phyloP scores from a whole-genome alignment of 2,329 filamentous ascomycete species.

The Penicillium oxalicum region DNA sequence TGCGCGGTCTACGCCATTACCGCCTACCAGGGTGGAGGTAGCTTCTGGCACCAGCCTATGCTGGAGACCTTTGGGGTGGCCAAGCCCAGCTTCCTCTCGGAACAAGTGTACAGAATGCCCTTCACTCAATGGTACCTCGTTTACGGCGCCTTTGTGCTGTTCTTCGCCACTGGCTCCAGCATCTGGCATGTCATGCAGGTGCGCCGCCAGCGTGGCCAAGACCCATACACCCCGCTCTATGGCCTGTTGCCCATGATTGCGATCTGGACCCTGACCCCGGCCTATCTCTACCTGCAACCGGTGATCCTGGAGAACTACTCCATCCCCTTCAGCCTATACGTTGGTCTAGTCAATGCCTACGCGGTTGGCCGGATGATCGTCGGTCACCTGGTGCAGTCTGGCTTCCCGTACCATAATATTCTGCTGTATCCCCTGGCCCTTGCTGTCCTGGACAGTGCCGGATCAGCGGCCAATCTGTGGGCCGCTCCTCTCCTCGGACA shows the following conservation, averaged over 20 bases:
- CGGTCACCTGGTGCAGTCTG: slow-evolving; percentile 79
- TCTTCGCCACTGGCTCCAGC: slow-evolving; percentile 71
- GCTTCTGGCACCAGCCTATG: slow-evolving; percentile 88
- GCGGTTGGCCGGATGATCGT: slow-evolving; percentile 94
- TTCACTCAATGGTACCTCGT: slow-evolving; percentile 93
- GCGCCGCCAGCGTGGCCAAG: slow-evolving; percentile 66
- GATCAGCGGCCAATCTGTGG: slow-evolving; percentile 63
- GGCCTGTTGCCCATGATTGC: slow-evolving; percentile 76
- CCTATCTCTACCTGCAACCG: slow-evolving; percentile 81
- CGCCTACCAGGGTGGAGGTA: slow-evolving; percentile 75
- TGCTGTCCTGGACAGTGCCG: slow-evolving; percentile 74
- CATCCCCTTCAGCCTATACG: slow-evolving; percentile 83
- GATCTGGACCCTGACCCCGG: slow-evolving; percentile 69
- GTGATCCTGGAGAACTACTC: slow-evolving; percentile 75
- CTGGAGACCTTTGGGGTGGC: slow-evolving; percentile 65
- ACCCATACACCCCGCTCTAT: slow-evolving; percentile 61
- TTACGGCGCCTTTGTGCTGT: slow-evolving; percentile 73
- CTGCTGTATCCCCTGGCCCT: slow-evolving; percentile 70
- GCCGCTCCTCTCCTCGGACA: slow-evolving; percentile 63
- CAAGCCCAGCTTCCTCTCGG: slow-evolving; percentile 58
- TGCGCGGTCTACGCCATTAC: slow-evolving; percentile 77
- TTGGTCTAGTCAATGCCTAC: slow-evolving; percentile 87
- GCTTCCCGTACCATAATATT: slow-evolving; percentile 88
- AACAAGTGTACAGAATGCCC: slow-evolving; percentile 66
- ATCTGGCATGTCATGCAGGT: slow-evolving; percentile 78